Evolutionary conservation across 2,329 filamentous ascomycete species (phyloP), one percentile per base, ranked within the genome.

Genomic region (Ophiocordyceps unilateralis): DNA sequence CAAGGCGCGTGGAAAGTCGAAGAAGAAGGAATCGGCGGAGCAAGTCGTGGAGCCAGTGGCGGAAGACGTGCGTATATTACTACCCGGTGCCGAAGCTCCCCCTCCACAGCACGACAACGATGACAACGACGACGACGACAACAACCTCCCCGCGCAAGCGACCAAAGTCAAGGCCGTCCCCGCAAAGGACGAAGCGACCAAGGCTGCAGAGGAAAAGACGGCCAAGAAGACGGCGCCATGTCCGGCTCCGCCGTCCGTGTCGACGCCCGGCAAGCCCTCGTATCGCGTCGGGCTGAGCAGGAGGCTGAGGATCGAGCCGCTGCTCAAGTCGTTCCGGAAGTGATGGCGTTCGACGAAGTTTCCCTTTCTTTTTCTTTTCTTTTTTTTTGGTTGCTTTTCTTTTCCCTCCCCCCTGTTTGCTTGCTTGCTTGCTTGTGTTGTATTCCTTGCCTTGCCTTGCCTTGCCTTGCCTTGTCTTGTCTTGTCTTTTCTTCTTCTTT

Each of bases 261-360:
- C 12, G 10, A 22, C 45, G 39, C 20, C 42, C 43, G 39, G 14
- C 23, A 50, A 45, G 46, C 66, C 67, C 15, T 48, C 63, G 15
- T 70, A 67, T 47, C 61, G 70, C 15, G 68, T 74, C 43, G 70
- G 70, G 3, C 53, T 73, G 48, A 73, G 69, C 57, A 71, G 64
- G 53, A 61, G 55, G 50, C 63, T 63, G 17, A 60, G 65, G 45
- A 72, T 74, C 46, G 67, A 69, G 30, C 68, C 70, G 23, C 52
- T 74, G 43, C 56, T 74, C 22, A 72, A 73, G 54, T 61, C 61
- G 20, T 48, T 72, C 43, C 64, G 61, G 44, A 72, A 70, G 51
- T 56, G 47, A 52, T 26, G 17, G 20, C 15, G 30, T 30, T 30
- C 9, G 4, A 15, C 12, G n/a, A 30, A 30, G 9, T 5, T 3